Evolutionary conservation across 2,329 filamentous ascomycete genomes (phyloP), one percentile per base, ranked within the genome.

Genomic region (Penicillium sp.): DNA sequence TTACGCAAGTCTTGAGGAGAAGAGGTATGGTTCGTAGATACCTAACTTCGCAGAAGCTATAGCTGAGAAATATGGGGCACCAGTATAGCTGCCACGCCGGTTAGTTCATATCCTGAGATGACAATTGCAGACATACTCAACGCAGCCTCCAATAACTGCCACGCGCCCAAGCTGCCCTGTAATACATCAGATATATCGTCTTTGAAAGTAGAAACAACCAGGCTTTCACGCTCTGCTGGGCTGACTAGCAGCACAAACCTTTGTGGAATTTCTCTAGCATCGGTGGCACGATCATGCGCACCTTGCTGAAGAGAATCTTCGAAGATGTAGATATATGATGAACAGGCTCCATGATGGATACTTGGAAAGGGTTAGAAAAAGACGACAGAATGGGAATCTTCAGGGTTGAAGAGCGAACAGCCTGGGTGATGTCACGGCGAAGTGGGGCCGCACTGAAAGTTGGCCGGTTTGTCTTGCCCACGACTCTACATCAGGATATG

Each of bases 211-310:
- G 33, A 8, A 21, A 10, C 26, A 1, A 5, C 23, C 2, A 19
- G 18, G 11, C 26, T 31, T 31, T 45, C n/a, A 10, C 18, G 13
- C 26, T 45, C n/a, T 14, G 3, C 2, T 2, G 6, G 18, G 36
- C 51, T 11, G 47, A 23, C 29, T 55, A 44, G 21, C 23, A 55
- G 34, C 9, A 62, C 76, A 44, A 70, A 91, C 93, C 94, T 82
- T 99, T 99, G 77, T 97, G 94, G 71, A 97, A 97, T 70, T 85
- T 90, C 71, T 94, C 90, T 50, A 97, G 83, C 91, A 99, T 91
- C 10, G 94, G 94, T 61, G 94, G 94, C 55, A 99, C 85, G 79
- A 99, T 89, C 71, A 88, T 91, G 81, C 88, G 89, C 69, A 92
- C 91, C 75, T 90, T 93, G 63, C 80, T 77, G 53, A 99, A 80